These are phyloP conservation scores for Saccharomycopsis guyanensis DNA, from an alignment of 805 yeast species.

Conservation along the genomic window DNA sequence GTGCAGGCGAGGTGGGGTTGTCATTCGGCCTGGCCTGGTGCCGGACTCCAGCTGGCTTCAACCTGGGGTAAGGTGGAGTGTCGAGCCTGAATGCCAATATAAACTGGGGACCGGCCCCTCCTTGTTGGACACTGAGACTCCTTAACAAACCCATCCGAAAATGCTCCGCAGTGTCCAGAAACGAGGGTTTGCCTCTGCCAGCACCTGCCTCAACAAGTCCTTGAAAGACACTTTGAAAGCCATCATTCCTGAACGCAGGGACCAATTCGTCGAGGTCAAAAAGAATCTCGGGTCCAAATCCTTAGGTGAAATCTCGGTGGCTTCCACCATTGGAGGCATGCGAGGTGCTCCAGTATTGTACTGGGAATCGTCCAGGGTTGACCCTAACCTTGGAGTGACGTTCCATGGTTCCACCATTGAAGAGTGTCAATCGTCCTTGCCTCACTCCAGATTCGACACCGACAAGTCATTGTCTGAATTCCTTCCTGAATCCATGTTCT, in stretches of 20 bases:
- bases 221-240: slow-evolving; percentile 30
- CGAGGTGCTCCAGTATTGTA: slow-evolving; percentile 66
- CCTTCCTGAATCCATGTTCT: slow-evolving; percentile 69
- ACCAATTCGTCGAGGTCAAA: slow-evolving; percentile 35
- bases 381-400: slow-evolving; percentile 67
- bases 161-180: too few species aligned
- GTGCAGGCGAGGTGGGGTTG: too few species aligned
- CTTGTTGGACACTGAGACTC: too few species aligned
- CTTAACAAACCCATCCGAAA: too few species aligned
- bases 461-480: slow-evolving; percentile 49
- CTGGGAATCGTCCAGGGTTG: slow-evolving; percentile 77
- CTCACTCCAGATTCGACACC: slow-evolving; percentile 37
- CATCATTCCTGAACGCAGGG: slow-evolving; percentile 38
- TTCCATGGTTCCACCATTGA: slow-evolving; percentile 73
- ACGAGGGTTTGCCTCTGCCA: too few species aligned
- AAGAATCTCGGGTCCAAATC: slow-evolving; percentile 29
- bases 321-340: slow-evolving; percentile 61
- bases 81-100: too few species aligned
- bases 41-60: too few species aligned
- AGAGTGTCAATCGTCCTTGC: slow-evolving; percentile 60
- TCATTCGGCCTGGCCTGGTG: too few species aligned
- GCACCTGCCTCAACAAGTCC: too few species aligned
- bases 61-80: too few species aligned
- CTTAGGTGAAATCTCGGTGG: slow-evolving; percentile 40
- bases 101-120: too few species aligned